A percentile compares a stretch with the other conserved stretches of the same genome.
These are phyloP conservation scores for Cordyceps javanica DNA, from an alignment of 2,329 filamentous ascomycete species.

Conservation along the genomic window DNA sequence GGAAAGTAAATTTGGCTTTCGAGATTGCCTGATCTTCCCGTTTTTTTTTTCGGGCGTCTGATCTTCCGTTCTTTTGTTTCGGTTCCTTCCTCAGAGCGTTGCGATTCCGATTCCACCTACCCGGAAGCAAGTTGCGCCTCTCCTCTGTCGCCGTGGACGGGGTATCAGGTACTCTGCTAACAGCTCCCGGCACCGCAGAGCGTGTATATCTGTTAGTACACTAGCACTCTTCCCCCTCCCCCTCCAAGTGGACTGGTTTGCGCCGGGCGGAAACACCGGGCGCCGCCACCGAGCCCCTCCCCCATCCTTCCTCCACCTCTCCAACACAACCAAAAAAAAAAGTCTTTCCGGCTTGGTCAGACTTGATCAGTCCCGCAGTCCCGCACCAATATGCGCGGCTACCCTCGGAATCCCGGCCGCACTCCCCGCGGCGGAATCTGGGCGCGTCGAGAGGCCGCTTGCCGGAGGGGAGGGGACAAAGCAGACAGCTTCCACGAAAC, in stretches of 20 bases:
- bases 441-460: not conserved
- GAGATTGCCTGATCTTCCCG: not conserved
- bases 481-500: not conserved
- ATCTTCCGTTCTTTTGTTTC: slow-evolving; percentile 3
- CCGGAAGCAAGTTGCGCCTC: too few species aligned
- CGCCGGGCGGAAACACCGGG: not conserved
- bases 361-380: not conserved
- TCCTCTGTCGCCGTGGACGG: too few species aligned
- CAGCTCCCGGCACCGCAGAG: not conserved
- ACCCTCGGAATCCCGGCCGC: slow-evolving; percentile 9
- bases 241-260: too few species aligned
- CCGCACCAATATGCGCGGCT: not conserved
- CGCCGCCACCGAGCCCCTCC: too few species aligned
- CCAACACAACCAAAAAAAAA: too few species aligned
- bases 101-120: slow-evolving; percentile 7
- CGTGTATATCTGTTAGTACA: too few species aligned
- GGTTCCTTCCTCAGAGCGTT: not conserved
- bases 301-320: too few species aligned
- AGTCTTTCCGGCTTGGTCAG: not conserved
- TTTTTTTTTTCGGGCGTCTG: too few species aligned
- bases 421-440: slow-evolving; percentile 10
- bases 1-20: not conserved
- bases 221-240: too few species aligned
- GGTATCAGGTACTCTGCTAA: too few species aligned
- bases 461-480: too few species aligned